Evolutionary conservation across 169 alveolate genomes (phyloP).

Genomic region (Eimeria zaria): DNA sequence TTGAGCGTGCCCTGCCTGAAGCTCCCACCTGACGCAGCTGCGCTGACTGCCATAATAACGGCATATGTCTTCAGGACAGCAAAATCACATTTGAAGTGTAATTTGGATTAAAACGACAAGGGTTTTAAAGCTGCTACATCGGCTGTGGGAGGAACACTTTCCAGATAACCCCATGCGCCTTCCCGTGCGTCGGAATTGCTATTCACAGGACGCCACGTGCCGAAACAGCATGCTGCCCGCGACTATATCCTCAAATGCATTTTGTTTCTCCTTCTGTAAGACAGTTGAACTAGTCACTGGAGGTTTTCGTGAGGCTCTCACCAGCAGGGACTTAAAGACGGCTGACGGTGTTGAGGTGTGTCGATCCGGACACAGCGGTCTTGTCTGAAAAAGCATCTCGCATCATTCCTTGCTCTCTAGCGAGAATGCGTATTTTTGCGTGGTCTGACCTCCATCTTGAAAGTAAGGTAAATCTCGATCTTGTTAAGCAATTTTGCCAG

Average conservation of each 20-base stretch:
- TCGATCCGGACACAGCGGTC: background rate
- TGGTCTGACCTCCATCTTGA: slow-evolving; percentile 80
- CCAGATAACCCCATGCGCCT: background rate
- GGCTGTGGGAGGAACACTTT: background rate
- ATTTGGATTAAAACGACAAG: background rate
- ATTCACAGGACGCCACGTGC: background rate
- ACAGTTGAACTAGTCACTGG: background rate
- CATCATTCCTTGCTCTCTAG: background rate
- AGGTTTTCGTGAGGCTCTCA: background rate
- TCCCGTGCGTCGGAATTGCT: background rate
- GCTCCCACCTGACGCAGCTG: slow-evolving; percentile 10
- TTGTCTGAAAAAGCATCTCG: background rate
- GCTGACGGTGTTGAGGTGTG: background rate
- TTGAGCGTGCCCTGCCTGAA: background rate
- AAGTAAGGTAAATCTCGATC: slow-evolving; percentile 36
- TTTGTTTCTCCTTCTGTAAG: background rate
- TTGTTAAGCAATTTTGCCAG: slow-evolving; percentile 68
- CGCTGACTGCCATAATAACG: background rate
- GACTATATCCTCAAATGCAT: background rate
- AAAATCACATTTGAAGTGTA: background rate
- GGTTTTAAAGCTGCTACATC: background rate
- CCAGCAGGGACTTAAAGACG: background rate
- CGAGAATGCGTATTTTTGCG: slow-evolving; percentile 61
- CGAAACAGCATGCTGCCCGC: slow-evolving; percentile 14
- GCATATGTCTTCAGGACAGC: background rate